Conservation (phyloP, 192 early-diverging fungal species). For the Coemansia sp. region DNA sequence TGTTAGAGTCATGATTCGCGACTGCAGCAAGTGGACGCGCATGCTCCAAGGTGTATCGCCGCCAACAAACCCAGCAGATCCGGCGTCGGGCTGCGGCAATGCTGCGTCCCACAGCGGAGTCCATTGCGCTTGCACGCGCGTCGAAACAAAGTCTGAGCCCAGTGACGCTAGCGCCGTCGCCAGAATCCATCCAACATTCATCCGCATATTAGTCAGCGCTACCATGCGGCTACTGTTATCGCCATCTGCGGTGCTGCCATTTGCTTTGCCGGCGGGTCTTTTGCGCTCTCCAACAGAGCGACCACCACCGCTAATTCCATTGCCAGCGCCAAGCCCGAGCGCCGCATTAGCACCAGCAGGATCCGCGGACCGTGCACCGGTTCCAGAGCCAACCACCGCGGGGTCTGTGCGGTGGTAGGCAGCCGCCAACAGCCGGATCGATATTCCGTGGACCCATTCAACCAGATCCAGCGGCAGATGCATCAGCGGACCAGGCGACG, state of each 20-base stretch:
- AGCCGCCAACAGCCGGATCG: conserved; percentile 71
- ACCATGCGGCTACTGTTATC: neutral
- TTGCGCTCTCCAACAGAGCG: neutral
- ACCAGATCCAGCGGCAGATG: conserved; percentile 69
- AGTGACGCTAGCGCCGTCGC: conserved; percentile 18
- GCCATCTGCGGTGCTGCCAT: neutral
- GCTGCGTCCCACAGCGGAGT: conserved; percentile 28
- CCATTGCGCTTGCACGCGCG: conserved; percentile 24
- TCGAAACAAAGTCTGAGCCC: conserved; percentile 9
- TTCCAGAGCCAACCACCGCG: conserved; percentile 3
- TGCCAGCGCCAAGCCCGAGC: conserved; percentile 4
- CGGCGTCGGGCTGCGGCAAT: conserved; percentile 21
- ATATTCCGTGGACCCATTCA: conserved; percentile 75
- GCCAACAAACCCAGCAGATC: conserved; percentile 24
- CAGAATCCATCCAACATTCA: conserved; percentile 42
- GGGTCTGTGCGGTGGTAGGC: conserved; percentile 35
- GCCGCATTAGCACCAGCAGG: conserved; percentile 1
- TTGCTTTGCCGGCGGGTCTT: neutral
- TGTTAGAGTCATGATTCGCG: conserved; percentile 24
- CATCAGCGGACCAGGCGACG: conserved; percentile 39
- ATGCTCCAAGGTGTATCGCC: conserved; percentile 24
- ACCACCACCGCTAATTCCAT: neutral
- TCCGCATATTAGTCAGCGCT: conserved; percentile 27
- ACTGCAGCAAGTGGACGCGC: conserved; percentile 30
- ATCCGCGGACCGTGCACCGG: conserved; percentile 2